A percentile compares a stretch with the other conserved stretches of the same genome.
These are phyloP conservation scores for Tillandsia leiboldiana DNA, from an alignment of 176 grass and related monocot genomes.

Conservation along the genomic window DNA sequence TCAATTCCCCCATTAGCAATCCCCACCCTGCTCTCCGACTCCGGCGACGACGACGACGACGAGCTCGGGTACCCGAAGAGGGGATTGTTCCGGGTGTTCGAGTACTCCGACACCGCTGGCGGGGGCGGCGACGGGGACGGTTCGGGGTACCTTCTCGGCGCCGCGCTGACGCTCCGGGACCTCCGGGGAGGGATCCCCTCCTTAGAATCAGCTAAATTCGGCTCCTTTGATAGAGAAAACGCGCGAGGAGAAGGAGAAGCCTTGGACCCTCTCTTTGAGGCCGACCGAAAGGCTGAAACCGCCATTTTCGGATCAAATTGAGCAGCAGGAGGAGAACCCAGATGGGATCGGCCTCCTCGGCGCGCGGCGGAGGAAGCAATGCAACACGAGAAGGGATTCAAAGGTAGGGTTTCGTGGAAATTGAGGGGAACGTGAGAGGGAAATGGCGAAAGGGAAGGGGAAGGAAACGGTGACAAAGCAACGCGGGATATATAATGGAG, in stretches of 20 bases:
- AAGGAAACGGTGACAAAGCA: background rate
- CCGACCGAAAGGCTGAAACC: constrained; percentile 27
- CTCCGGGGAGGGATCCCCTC: constrained; percentile 24
- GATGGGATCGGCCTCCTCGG: background rate
- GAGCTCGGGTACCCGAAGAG: constrained; percentile 28
- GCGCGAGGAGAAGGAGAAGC: constrained; percentile 9
- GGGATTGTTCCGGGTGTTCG: constrained; percentile 34
- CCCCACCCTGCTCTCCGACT: background rate
- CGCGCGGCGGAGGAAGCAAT: background rate
- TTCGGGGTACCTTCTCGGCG: constrained; percentile 5
- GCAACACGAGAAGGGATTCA: background rate
- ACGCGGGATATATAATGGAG: no score
- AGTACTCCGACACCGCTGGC: constrained; percentile 1
- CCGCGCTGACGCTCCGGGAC: constrained; percentile 31
- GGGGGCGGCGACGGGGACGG: background rate
- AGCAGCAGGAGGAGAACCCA: background rate
- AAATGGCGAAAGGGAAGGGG: background rate
- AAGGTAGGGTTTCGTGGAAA: background rate
- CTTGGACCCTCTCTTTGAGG: constrained; percentile 30
- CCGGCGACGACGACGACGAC: constrained; percentile 24
- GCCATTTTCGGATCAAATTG: constrained; percentile 14
- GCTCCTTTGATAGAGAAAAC: constrained; percentile 23
- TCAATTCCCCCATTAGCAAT: background rate
- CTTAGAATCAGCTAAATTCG: constrained; percentile 2
- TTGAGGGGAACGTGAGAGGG: background rate